Evolutionary conservation across 768 basidiomycete genomes (phyloP), one percentile per base, ranked within the genome.

Genomic region (Lentinula sp.): DNA sequence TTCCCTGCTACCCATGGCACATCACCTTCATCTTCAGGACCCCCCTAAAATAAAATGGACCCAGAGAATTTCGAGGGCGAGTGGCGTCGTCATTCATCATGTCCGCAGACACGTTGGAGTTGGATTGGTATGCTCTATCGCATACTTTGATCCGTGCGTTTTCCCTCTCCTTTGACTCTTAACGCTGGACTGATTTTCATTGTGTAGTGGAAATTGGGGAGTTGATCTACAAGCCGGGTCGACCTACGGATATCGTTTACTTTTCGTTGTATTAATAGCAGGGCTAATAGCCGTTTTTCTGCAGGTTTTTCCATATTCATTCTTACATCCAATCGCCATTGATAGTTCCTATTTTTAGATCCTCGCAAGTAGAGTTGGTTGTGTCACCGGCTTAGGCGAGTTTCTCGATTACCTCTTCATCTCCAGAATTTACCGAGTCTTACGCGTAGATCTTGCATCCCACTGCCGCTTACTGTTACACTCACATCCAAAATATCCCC

Each of bases 151-250:
- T 68, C 91, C 91, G 86, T 91, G 66, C 69, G 88, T 78, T 28
- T 11, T 39, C n/a, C 37, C 32, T 32, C 11, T 37, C 23, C n/a
- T 57, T 49, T 58, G 16, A 49, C 0, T 1, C 34, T 16, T 4
- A n/a, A 6, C n/a, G 32, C 57, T 23, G 31, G 9, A 16, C 37
- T n/a, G 35, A 7, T 55, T 21, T 59, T 37, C 43, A 31, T 35
- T 50, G 49, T 5, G 35, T 28, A 13, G 87, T 18, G 91, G 93
- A 32, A 95, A 95, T 68, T 94, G 93, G 93, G 85, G 88, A 16
- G 93, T 94, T 15, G 93, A 95, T 74, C 76, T 95, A 7, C 88
- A 91, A 72, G 93, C 93, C 1, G 93, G 93, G 9, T 89, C 89
- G 18, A 71, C 86, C 60, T 95, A 82, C 69, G 94, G 95, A 0